Evolutionary conservation across 2,329 filamentous ascomycete genomes (phyloP).

Genomic region (Tolypocladium tropicale): DNA sequence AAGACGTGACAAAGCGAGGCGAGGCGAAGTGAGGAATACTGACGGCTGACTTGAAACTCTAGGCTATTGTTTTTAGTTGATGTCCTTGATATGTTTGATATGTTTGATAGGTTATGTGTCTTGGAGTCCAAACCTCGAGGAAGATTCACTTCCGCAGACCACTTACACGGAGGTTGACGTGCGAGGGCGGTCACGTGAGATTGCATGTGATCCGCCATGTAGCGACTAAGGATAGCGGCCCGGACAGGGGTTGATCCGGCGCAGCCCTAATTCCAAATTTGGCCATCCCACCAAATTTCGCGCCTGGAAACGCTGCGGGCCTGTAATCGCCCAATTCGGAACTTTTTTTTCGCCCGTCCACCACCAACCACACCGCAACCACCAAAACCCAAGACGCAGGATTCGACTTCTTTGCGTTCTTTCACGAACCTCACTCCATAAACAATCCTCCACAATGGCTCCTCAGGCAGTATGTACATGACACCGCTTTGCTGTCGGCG

Average conservation of each 20-base stretch:
- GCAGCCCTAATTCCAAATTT: slow-evolving; percentile 23
- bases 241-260: slow-evolving; percentile 9
- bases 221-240: fast-evolving
- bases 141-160: neutral
- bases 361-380: slow-evolving; percentile 4
- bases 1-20: neutral
- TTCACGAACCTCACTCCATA: slow-evolving; percentile 17
- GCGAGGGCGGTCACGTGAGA: neutral
- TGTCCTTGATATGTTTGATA: no score
- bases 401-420: slow-evolving; percentile 61
- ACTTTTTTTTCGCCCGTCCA: slow-evolving; percentile 4
- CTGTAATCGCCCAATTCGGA: neutral
- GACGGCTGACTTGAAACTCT: no score
- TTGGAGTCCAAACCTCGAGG: no score
- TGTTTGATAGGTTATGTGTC: no score
- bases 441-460: slow-evolving; percentile 60
- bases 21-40: no score
- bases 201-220: neutral
- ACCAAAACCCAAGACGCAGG: slow-evolving; percentile 54
- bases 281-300: slow-evolving; percentile 16
- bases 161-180: neutral
- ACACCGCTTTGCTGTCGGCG: slow-evolving; percentile 91
- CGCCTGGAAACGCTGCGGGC: slow-evolving; percentile 4
- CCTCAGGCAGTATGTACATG: slow-evolving; percentile 75
- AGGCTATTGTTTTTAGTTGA: no score